Evolutionary conservation across 352 stramenopile species (phyloP), one percentile per base, ranked within the genome.

Genomic region (Blastocystis sp.): DNA sequence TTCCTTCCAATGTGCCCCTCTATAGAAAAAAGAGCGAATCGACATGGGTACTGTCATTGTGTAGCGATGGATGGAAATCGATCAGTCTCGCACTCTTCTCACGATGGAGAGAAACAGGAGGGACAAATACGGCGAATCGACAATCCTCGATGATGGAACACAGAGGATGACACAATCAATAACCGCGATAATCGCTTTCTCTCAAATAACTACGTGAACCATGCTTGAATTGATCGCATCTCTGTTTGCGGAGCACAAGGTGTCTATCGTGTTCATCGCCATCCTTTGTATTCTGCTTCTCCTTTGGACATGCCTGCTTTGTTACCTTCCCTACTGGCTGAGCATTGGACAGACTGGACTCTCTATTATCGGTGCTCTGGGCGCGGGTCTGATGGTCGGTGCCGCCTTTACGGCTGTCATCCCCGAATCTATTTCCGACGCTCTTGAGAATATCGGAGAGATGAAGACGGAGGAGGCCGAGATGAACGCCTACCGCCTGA

Each of bases 71-170:
- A 34, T 34, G 28, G 28, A 34, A 34, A 34, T 34, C 28, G 28
- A 34, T 34, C 28, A 34, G 28, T 34, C 28, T 34, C 28, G 28
- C 28, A 34, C 28, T 34, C 28, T 34, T 34, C 28, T 34, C 28
- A 34, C 28, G 28, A 34, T 34, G 28, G 28, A 34, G 28, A 34
- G 28, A 34, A 34, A 34, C 28, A 34, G 28, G 28, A 34, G 28
- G 48, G 5, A 56, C 5, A 14, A 56, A 56, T 56, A 56, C 5
- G 5, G 48, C n/a, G 14, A 48, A 48, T 23, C n/a, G 34, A n/a
- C 17, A 67, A 84, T 84, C 74, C 74, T 84, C 74, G 74, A 66
- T 84, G 74, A 84, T 56, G 65, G 48, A 81, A 84, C 74, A 84
- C 74, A 70, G 66, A 67, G 45, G 23, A 19, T 59, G 10, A 38